phyloP scores from a whole-genome alignment of 2,329 filamentous ascomycete species.

The Fusarium sp. region DNA sequence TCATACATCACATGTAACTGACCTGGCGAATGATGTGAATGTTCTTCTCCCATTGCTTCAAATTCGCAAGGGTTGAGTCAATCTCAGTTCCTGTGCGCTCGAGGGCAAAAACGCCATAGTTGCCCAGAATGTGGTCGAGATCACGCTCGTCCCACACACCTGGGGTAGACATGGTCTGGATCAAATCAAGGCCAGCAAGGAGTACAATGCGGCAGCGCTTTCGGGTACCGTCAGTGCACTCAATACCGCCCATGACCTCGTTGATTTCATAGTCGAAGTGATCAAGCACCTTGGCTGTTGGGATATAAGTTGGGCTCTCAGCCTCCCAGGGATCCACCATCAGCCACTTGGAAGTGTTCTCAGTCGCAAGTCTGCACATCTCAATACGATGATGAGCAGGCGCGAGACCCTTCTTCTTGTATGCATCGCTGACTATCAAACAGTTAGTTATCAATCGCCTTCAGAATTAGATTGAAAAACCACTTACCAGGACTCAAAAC shows the following conservation, averaged over 20 bases:
- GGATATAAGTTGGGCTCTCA: slow-evolving; percentile 82
- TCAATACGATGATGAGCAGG: slow-evolving; percentile 57
- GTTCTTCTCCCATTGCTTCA: slow-evolving; percentile 86
- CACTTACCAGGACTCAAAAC: slow-evolving; percentile 57
- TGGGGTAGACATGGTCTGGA: slow-evolving; percentile 77
- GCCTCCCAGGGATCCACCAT: slow-evolving; percentile 93
- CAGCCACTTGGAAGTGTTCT: slow-evolving; percentile 77
- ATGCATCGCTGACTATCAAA: slow-evolving; percentile 49
- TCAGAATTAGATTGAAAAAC: neutral
- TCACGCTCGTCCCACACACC: slow-evolving; percentile 87
- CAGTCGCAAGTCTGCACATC: slow-evolving; percentile 88
- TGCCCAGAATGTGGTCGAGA: slow-evolving; percentile 86
- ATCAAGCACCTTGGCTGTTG: slow-evolving; percentile 88
- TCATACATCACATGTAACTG: neutral
- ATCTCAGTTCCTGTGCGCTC: slow-evolving; percentile 90
- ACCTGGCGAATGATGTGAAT: slow-evolving; percentile 81
- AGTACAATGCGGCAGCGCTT: slow-evolving; percentile 80
- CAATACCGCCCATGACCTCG: slow-evolving; percentile 77
- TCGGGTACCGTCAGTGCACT: slow-evolving; percentile 73
- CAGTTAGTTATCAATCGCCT: slow-evolving; percentile 2
- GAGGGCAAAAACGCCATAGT: slow-evolving; percentile 87
- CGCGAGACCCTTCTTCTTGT: slow-evolving; percentile 55
- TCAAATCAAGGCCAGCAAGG: slow-evolving; percentile 81
- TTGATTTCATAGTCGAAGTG: slow-evolving; percentile 95
- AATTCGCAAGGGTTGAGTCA: slow-evolving; percentile 83